Conservation (phyloP, 2,329 filamentous ascomycete species). For the Talaromyces rugulosus region DNA sequence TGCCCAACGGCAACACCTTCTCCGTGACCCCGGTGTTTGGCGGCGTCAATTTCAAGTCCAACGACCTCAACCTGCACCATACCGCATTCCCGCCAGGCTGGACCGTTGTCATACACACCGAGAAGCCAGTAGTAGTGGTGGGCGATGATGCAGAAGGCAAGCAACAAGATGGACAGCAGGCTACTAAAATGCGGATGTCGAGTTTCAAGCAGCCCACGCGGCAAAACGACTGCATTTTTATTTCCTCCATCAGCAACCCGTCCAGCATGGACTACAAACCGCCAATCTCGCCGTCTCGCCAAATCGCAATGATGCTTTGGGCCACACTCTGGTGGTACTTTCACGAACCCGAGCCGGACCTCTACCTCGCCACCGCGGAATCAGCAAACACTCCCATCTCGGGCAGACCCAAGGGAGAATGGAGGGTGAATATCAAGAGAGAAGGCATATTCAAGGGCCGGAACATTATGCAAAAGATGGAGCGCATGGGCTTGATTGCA, state of each 20-base stretch:
- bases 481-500: conserved; percentile 83
- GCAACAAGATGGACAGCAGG: conserved; percentile 8
- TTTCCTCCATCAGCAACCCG: conserved; percentile 85
- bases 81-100: conserved; percentile 72
- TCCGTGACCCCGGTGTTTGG: conserved; percentile 82
- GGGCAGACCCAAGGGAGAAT: conserved; percentile 77
- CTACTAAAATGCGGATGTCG: conserved; percentile 34
- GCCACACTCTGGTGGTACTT: conserved; percentile 96
- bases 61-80: conserved; percentile 65
- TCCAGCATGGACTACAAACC: conserved; percentile 75
- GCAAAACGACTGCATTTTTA: conserved; percentile 76
- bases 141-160: conserved; percentile 6
- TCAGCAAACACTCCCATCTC: conserved; percentile 62
- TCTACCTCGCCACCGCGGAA: conserved; percentile 58
- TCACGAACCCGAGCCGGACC: conserved; percentile 71
- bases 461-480: conserved; percentile 82
- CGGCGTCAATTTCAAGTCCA: conserved; percentile 84
- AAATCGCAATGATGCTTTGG: conserved; percentile 97
- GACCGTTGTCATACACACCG: conserved; percentile 80
- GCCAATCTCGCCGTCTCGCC: conserved; percentile 73
- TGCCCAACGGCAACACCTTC: conserved; percentile 84
- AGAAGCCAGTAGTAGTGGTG: conserved; percentile 41
- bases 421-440: conserved; percentile 76
- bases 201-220: conserved; percentile 73
- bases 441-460: conserved; percentile 84